A percentile compares a stretch with the other conserved stretches of the same genome.
Conservation (phyloP, 768 basidiomycete species). For the Tricholoma saponaceum region DNA sequence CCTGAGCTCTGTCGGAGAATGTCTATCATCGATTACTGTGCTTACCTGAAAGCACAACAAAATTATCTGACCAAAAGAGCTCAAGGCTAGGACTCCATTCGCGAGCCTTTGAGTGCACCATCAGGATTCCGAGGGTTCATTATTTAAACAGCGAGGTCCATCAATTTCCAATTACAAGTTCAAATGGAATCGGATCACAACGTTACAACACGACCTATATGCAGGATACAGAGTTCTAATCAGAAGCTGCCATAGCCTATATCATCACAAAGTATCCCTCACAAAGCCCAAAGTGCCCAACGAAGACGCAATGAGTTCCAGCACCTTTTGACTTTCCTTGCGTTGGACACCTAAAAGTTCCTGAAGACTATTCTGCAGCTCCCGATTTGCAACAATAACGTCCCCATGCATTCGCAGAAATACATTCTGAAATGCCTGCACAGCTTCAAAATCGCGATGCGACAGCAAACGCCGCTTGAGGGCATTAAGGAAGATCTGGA, state of each 20-base stretch:
- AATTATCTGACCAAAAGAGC: no score
- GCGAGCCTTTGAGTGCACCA: no score
- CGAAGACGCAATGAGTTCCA: slow-evolving; percentile 70
- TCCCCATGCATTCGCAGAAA: slow-evolving; percentile 87
- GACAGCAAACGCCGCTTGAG: slow-evolving; percentile 69
- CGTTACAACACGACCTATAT: no score
- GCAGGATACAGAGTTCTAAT: neutral
- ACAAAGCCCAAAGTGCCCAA: slow-evolving; percentile 77
- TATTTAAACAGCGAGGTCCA: no score
- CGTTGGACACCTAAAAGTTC: slow-evolving; percentile 60
- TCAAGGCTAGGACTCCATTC: no score
- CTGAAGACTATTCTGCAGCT: slow-evolving; percentile 56
- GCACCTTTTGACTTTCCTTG: slow-evolving; percentile 73
- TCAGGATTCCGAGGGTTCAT: no score
- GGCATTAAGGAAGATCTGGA: slow-evolving; percentile 69
- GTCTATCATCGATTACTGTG: no score
- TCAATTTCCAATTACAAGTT: neutral
- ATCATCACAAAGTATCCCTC: slow-evolving; percentile 52
- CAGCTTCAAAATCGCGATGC: slow-evolving; percentile 91
- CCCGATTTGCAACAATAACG: slow-evolving; percentile 64
- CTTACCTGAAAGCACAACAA: no score
- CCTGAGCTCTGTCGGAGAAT: no score
- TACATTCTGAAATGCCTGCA: slow-evolving; percentile 82
- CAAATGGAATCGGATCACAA: no score
- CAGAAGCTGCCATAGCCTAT: neutral